These are phyloP conservation scores for Trichoderma erinaceum DNA, from an alignment of 495 filamentous ascomycete species.

Conservation along the genomic window DNA sequence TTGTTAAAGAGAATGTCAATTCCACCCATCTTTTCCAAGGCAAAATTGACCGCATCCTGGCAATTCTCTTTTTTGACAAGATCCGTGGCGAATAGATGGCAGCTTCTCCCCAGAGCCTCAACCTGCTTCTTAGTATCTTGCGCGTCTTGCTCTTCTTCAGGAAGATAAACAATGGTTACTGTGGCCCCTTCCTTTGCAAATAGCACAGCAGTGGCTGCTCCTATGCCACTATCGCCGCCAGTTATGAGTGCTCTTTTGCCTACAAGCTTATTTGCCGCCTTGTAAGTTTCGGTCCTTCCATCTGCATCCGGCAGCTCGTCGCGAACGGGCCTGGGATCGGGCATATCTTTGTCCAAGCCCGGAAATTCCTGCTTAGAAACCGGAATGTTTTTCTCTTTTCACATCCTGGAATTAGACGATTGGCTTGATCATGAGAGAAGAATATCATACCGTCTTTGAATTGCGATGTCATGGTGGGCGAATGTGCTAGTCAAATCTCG, in stretches of 20 bases:
- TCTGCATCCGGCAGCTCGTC: conserved; percentile 65
- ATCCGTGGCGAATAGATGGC: conserved; percentile 55
- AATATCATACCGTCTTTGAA: conserved; percentile 45
- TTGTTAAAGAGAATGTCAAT: conserved; percentile 82
- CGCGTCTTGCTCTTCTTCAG: conserved; percentile 72
- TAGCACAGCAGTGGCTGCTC: conserved; percentile 68
- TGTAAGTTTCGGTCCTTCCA: conserved; percentile 67
- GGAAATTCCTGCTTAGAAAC: conserved; percentile 63
- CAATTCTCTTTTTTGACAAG: conserved; percentile 59
- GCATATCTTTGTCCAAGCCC: conserved; percentile 60
- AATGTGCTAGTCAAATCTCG: neutral
- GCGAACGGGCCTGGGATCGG: conserved; percentile 53
- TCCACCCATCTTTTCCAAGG: conserved; percentile 55
- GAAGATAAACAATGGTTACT: conserved; percentile 66
- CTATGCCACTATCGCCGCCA: conserved; percentile 78
- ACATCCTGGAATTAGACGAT: neutral
- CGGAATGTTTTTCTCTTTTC: conserved; percentile 59
- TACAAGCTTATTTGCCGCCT: conserved; percentile 68
- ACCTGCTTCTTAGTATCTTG: conserved; percentile 65
- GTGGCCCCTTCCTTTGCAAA: conserved; percentile 82
- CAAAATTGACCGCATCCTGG: conserved; percentile 60
- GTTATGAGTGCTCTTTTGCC: conserved; percentile 76
- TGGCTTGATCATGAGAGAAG: neutral
- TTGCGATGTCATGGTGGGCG: conserved; percentile 37
- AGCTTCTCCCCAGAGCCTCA: conserved; percentile 56